phyloP scores from a whole-genome alignment of 306 rosid species.

The Argentina anserina region DNA sequence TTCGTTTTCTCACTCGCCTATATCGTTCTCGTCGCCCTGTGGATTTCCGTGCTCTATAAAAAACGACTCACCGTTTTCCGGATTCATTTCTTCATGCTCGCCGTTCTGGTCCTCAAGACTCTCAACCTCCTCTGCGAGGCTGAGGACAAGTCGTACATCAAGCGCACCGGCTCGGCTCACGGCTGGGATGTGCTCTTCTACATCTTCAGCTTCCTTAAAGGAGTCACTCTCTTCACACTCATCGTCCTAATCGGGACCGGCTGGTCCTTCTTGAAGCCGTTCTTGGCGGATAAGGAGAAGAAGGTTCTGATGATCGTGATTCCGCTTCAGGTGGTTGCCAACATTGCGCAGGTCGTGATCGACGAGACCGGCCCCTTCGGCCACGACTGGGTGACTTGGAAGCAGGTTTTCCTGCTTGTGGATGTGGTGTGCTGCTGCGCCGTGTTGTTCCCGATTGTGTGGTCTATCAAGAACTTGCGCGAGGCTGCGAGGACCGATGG shows the following conservation, averaged over 20 bases:
- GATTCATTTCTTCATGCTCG: conserved; percentile 91
- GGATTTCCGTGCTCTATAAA: conserved; percentile 65
- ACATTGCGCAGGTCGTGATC: conserved; percentile 78
- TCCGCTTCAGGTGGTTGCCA: conserved; percentile 84
- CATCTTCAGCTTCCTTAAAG: conserved; percentile 84
- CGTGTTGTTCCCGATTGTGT: conserved; percentile 84
- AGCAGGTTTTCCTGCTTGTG: conserved; percentile 79
- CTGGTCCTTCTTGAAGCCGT: conserved; percentile 91
- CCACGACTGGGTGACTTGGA: conserved; percentile 84
- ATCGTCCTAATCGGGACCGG: conserved; percentile 92
- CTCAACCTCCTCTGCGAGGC: conserved; percentile 83
- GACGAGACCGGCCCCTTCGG: conserved; percentile 86
- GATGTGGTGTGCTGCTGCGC: conserved; percentile 96
- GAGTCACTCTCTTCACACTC: conserved; percentile 71
- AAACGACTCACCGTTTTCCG: conserved; percentile 74
- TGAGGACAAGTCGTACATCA: conserved; percentile 80
- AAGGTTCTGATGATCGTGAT: conserved; percentile 92
- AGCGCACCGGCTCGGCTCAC: conserved; percentile 84
- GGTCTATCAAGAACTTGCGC: conserved; percentile 94
- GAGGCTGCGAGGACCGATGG: conserved; percentile 95
- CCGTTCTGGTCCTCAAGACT: conserved; percentile 68
- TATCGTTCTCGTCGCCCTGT: conserved; percentile 44
- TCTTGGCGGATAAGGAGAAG: conserved; percentile 86
- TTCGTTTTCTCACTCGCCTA: conserved; percentile 60
- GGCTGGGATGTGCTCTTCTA: conserved; percentile 96